Percentiles rank a stretch among this genome's conserved stretches.
These are phyloP conservation scores for Catharanthus roseus DNA, from an alignment of 257 asterid genomes.

Conservation along the genomic window DNA sequence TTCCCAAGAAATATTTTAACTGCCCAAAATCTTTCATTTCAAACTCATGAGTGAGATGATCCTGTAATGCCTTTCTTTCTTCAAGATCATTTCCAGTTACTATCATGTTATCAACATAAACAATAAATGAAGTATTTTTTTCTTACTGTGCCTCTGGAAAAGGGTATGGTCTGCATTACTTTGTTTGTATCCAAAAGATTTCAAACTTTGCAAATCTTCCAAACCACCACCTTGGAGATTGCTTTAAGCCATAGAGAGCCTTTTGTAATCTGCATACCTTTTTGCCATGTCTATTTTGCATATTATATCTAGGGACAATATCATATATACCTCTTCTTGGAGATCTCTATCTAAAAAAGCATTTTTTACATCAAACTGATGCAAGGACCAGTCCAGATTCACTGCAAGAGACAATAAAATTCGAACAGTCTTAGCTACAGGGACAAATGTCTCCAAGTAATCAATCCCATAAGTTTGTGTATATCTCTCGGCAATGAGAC, in stretches of 20 bases:
- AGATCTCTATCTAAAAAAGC: too few species aligned
- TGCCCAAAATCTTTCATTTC: too few species aligned
- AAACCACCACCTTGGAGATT: too few species aligned
- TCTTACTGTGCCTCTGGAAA: too few species aligned
- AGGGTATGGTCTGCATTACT: neutral
- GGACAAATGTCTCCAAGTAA: neutral
- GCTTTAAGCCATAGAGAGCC: too few species aligned
- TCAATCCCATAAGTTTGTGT: neutral
- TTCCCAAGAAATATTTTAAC: neutral
- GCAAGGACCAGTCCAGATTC: neutral
- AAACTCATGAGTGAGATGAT: neutral
- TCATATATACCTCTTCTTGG: too few species aligned
- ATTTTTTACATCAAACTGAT: too few species aligned
- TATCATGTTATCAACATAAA: neutral
- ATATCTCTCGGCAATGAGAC: constrained; percentile 1
- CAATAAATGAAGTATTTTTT: neutral
- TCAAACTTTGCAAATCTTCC: too few species aligned
- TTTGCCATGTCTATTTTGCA: neutral
- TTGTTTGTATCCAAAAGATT: neutral
- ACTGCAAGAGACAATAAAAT: neutral
- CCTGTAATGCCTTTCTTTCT: neutral
- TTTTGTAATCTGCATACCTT: neutral
- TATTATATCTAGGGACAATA: too few species aligned
- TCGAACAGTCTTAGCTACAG: neutral
- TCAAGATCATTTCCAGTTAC: neutral